phyloP scores from a whole-genome alignment of 257 asterid genomes.

The Echium plantagineum region DNA sequence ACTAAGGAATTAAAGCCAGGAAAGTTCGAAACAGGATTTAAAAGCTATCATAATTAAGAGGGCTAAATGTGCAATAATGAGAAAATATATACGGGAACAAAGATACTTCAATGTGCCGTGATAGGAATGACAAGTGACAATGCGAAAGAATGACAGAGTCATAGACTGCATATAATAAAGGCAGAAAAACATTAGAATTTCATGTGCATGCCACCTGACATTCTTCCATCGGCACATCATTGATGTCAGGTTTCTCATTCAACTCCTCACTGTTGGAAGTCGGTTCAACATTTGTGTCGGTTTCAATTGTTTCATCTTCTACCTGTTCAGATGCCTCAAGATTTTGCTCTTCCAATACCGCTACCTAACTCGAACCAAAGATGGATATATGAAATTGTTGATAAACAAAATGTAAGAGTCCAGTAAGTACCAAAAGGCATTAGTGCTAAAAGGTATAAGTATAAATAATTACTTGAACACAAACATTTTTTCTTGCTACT shows the following conservation, averaged over 20 bases:
- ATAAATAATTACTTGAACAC: too few relatives aligned
- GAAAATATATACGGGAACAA: too few relatives aligned
- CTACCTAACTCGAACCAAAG: conserved; percentile 28
- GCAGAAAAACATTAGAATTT: not conserved
- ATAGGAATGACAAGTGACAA: not conserved
- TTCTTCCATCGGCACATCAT: conserved; percentile 67
- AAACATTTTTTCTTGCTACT: too few relatives aligned
- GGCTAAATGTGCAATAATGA: too few relatives aligned
- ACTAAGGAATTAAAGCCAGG: too few relatives aligned
- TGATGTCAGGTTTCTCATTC: conserved; percentile 83
- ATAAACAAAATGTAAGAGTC: too few relatives aligned
- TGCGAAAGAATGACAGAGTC: too few relatives aligned
- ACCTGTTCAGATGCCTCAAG: conserved; percentile 48
- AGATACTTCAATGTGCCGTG: too few relatives aligned
- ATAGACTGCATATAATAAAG: not conserved
- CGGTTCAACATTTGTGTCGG: conserved; percentile 17
- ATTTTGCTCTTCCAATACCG: conserved; percentile 74
- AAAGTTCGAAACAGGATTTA: too few relatives aligned
- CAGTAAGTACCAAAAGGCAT: too few relatives aligned
- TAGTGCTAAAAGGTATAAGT: too few relatives aligned
- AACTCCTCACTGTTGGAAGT: conserved; percentile 36
- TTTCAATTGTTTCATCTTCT: conserved; percentile 45
- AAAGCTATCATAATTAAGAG: too few relatives aligned
- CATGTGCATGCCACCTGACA: conserved; percentile 28
- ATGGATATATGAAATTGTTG: not conserved